phyloP scores from a whole-genome alignment of 164 flowering plant genomes.

The Macadamia integrifolia region DNA sequence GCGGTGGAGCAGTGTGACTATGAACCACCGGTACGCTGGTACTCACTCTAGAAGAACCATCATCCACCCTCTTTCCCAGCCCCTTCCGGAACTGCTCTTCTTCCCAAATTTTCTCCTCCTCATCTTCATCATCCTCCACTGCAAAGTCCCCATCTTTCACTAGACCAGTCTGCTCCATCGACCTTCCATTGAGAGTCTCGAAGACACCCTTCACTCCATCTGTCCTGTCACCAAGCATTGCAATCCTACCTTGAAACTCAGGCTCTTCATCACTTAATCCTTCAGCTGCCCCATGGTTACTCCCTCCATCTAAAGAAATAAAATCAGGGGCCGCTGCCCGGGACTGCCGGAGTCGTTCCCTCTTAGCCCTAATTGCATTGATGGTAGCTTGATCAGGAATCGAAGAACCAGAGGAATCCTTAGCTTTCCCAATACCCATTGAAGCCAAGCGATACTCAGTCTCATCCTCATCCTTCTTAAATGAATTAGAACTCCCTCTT shows the following conservation, averaged over 20 bases:
- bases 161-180: slow-evolving; percentile 14
- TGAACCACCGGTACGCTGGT: slow-evolving; percentile 22
- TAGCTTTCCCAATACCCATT: slow-evolving; percentile 34
- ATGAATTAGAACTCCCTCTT: slow-evolving; percentile 4
- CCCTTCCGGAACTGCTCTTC: slow-evolving; percentile 95
- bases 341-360: slow-evolving; percentile 65
- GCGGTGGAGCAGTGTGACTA: slow-evolving; percentile 26
- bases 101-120: slow-evolving; percentile 91
- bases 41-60: slow-evolving; percentile 38
- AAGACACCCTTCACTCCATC: slow-evolving; percentile 62
- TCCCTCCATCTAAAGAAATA: slow-evolving; percentile 76
- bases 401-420: slow-evolving; percentile 22
- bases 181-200: slow-evolving; percentile 48
- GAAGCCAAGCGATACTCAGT: slow-evolving; percentile 28
- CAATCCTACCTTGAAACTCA: slow-evolving; percentile 68
- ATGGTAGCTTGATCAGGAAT: slow-evolving; percentile 69
- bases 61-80: slow-evolving; percentile 81
- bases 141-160: slow-evolving; percentile 23
- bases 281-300: slow-evolving; percentile 54
- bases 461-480: slow-evolving; percentile 28
- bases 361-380: slow-evolving; percentile 63
- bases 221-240: slow-evolving; percentile 57
- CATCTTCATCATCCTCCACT: slow-evolving; percentile 60
- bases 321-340: slow-evolving; percentile 67
- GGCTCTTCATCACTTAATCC: slow-evolving; percentile 92